These are phyloP conservation scores for Nicotiana knightiana DNA, from an alignment of 257 asterid genomes.

Conservation along the genomic window DNA sequence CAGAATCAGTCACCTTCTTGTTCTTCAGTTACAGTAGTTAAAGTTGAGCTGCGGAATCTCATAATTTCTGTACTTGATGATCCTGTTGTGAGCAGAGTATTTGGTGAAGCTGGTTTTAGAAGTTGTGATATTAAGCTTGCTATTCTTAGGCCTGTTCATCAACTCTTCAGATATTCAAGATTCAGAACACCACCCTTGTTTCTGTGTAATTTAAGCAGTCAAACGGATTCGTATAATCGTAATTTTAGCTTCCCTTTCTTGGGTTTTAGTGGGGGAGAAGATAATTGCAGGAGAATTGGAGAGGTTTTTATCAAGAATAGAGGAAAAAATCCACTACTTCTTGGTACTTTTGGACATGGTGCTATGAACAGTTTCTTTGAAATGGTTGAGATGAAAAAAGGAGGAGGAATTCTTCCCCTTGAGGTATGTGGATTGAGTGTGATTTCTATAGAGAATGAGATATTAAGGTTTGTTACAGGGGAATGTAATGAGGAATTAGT, in stretches of 20 bases:
- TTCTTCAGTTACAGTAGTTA: slow-evolving; percentile 54
- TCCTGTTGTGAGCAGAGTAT: slow-evolving; percentile 78
- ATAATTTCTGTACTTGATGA: slow-evolving; percentile 75
- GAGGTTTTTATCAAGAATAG: slow-evolving; percentile 51
- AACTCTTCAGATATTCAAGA: slow-evolving; percentile 47
- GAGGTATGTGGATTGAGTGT: slow-evolving; percentile 49
- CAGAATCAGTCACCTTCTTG: slow-evolving; percentile 27
- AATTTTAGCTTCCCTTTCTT: slow-evolving; percentile 62
- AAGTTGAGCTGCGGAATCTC: slow-evolving; percentile 74
- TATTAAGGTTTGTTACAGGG: slow-evolving; percentile 42
- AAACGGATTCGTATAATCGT: slow-evolving; percentile 20
- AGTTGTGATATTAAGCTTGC: slow-evolving; percentile 80
- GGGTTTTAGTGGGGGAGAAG: slow-evolving; percentile 56
- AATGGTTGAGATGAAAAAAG: slow-evolving; percentile 24
- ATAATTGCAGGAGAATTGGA: slow-evolving; percentile 51
- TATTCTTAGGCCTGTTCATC: slow-evolving; percentile 50
- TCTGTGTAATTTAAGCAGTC: slow-evolving; percentile 43
- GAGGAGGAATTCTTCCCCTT: slow-evolving; percentile 32
- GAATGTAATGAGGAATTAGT: slow-evolving; percentile 44
- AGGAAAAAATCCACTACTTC: slow-evolving; percentile 57
- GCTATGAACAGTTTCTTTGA: slow-evolving; percentile 54
- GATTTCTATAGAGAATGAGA: slow-evolving; percentile 48
- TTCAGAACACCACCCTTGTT: slow-evolving; percentile 64
- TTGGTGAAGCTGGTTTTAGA: slow-evolving; percentile 84
- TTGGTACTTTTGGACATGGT: slow-evolving; percentile 62